Evolutionary conservation across 345 rosid genomes (phyloP), one percentile per base, ranked within the genome.

Genomic region (Salix caprea): DNA sequence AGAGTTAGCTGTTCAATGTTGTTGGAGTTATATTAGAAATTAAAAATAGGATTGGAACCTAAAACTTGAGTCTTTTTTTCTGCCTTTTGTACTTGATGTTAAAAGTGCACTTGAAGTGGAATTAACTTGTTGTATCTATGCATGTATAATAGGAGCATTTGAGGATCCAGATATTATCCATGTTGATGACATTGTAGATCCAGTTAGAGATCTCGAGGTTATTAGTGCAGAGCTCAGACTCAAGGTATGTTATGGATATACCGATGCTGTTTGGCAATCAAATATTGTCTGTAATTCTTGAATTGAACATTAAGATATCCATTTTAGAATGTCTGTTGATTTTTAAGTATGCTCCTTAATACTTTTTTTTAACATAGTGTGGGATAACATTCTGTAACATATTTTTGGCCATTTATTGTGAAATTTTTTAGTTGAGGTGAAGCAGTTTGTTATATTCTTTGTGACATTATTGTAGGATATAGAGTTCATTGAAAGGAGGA

Each of bases 151-250:
- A 95, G 98, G 99, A 75, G 99, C 99, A 70, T 96, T 96, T 82
- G 99, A 96, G 82, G 98, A 96, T 88, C 75, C 98, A 13, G 98
- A 96, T 76, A 90, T 96, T 78, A 88, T 96, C 77, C 99, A 96
- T 82, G 99, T 96, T 3, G 99, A 96, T 85, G 99, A 96, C 77
- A 24, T 90, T 48, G 86, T 96, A 44, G 98, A 96, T 81, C 99
- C 99, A 70, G 99, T 93, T 52, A 88, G 99, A 86, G 99, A 96
- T 80, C 84, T 93, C 48, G 99, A 93, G 87, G 82, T 87, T 81
- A 93, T 96, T 60, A 86, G 87, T 83, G 89, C 82, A 54, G 99
- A 96, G 79, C 76, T 96, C 76, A 90, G 98, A 18, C 87, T 92
- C 56, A 96, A 96, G 98, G 99, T 96, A 74, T 65, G 67, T 48